phyloP scores from a whole-genome alignment of 75 land plant species.

The Sequoia sempervirens region DNA sequence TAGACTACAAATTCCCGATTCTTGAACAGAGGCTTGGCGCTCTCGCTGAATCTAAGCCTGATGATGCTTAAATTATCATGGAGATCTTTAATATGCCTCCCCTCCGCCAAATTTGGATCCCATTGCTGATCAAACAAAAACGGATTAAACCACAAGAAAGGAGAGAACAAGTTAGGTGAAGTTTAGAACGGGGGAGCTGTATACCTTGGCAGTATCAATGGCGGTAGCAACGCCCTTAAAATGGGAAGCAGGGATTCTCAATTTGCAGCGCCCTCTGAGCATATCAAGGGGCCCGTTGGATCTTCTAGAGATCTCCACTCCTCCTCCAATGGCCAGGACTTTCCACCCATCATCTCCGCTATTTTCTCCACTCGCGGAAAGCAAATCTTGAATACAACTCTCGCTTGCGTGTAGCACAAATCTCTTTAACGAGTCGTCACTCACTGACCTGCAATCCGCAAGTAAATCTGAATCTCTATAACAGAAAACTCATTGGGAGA shows the following conservation, averaged over 20 bases:
- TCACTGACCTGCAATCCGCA: constrained; percentile 38
- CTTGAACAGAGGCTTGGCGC: constrained; percentile 55
- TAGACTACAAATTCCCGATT: constrained; percentile 78
- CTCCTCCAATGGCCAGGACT: constrained; percentile 29
- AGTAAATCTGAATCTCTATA: not conserved
- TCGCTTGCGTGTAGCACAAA: constrained; percentile 68
- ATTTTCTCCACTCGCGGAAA: constrained; percentile 14
- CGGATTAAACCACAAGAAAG: not conserved
- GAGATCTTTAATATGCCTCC: constrained; percentile 50
- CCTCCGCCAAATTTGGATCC: constrained; percentile 65
- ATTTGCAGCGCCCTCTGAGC: constrained; percentile 54
- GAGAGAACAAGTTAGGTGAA: not conserved
- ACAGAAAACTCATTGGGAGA: not conserved
- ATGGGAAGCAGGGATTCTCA: constrained; percentile 49
- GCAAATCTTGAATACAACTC: constrained; percentile 65
- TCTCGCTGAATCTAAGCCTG: constrained; percentile 50
- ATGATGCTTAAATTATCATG: constrained; percentile 62
- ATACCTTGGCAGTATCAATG: constrained; percentile 73
- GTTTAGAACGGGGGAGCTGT: not conserved
- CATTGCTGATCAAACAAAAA: constrained; percentile 48
- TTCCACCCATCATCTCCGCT: constrained; percentile 49
- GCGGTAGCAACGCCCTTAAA: constrained; percentile 67
- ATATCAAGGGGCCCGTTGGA: constrained; percentile 30
- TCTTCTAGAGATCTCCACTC: constrained; percentile 55
- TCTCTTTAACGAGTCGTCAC: constrained; percentile 65